Percentiles rank a stretch among this genome's conserved stretches.
These are phyloP conservation scores for Agaricus subrufescens DNA, from an alignment of 768 basidiomycete species.

Conservation along the genomic window DNA sequence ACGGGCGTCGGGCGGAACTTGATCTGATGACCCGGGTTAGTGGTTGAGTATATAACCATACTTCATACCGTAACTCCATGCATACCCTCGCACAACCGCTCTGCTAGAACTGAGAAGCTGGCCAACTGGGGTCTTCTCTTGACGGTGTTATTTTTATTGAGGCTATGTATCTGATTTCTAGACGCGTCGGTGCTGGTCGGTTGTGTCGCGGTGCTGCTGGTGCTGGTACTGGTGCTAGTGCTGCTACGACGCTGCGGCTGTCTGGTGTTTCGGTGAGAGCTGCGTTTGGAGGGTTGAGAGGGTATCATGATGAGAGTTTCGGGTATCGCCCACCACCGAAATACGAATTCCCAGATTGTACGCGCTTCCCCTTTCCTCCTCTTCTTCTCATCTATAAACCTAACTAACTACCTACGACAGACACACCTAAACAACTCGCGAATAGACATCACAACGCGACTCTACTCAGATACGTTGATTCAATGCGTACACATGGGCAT, in stretches of 20 bases:
- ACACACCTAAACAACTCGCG: slow-evolving; percentile 50
- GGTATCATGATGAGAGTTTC: slow-evolving; percentile 78
- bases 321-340: slow-evolving; percentile 64
- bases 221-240: no score
- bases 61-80: no score
- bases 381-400: neutral
- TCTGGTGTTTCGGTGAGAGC: neutral
- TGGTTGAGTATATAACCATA: no score
- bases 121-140: no score
- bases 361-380: slow-evolving; percentile 20
- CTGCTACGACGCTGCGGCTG: neutral
- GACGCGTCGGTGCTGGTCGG: neutral
- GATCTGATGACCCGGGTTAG: neutral
- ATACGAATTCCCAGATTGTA: slow-evolving; percentile 71
- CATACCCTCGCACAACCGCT: no score
- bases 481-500: slow-evolving; percentile 80
- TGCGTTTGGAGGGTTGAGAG: slow-evolving; percentile 3
- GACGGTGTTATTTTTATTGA: neutral
- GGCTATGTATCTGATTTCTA: neutral
- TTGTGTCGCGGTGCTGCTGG: neutral
- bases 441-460: slow-evolving; percentile 73
- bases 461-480: slow-evolving; percentile 84
- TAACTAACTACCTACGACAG: neutral
- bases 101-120: no score
- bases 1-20: neutral